Conservation (phyloP, 164 flowering plant genomes). For the Macadamia tetraphylla region DNA sequence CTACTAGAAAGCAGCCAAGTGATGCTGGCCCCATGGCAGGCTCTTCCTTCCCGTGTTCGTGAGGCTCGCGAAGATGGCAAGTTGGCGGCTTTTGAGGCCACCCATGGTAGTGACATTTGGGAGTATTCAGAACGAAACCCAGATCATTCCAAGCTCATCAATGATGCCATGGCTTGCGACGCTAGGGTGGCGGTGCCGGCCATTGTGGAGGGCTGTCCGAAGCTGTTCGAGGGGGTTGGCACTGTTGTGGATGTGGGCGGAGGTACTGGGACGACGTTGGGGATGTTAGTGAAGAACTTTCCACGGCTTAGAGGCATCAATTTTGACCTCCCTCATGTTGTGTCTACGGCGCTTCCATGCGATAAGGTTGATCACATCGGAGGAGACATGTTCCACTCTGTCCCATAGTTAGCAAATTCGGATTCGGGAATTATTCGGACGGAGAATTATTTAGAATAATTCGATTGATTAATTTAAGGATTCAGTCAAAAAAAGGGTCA, state of each 20-base stretch:
- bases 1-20: slow-evolving; percentile 7
- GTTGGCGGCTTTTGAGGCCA: background rate
- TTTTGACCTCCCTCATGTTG: slow-evolving; percentile 57
- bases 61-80: background rate
- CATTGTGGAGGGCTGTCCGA: background rate
- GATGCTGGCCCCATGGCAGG: slow-evolving; percentile 9
- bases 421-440: no score
- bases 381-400: slow-evolving; percentile 44
- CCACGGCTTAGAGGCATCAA: slow-evolving; percentile 55
- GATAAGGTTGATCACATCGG: slow-evolving; percentile 40
- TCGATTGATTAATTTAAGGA: no score
- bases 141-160: background rate
- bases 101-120: slow-evolving; percentile 13
- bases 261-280: slow-evolving; percentile 39
- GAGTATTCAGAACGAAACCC: background rate
- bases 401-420: no score
- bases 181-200: slow-evolving; percentile 2
- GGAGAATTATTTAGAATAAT: no score
- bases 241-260: slow-evolving; percentile 53
- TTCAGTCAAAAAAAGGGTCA: no score
- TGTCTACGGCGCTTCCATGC: background rate
- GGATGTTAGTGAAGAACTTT: slow-evolving; percentile 32
- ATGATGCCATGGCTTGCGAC: slow-evolving; percentile 1
- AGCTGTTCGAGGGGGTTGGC: background rate
- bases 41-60: background rate